Base-by-base conservation (phyloP, 495 filamentous ascomycete species). In the Margaritispora aquatica region DNA sequence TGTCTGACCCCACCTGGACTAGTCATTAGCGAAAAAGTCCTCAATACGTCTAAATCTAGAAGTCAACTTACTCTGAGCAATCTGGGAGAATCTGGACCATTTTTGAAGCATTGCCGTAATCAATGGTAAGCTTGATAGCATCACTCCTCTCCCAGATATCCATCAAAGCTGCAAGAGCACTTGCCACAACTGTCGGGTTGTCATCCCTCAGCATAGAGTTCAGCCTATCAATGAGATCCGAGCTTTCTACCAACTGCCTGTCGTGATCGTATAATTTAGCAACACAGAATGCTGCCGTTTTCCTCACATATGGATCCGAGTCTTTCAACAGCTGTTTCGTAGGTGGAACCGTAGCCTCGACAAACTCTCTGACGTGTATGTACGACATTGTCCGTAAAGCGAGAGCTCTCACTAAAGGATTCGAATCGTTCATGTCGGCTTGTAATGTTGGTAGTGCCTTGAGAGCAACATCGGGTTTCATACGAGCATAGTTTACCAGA, bases 71-170 rank as follows among this genome's bases (percentile, higher is more conserved):
- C 90, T 99, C 94, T 19, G 95, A 97, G 73, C 94, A 97, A 67
- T 97, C 95, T 17, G 95, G 85, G 49, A 99, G 65, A 54, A 99
- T 97, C 59, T 95, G 91, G 15, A 97, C 91, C 75, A 99, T 88
- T 75, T 97, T 99, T 47, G 92, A 96, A 15, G 94, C 94, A 71
- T 95, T 97, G 55, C 83, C 84, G 70, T 97, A 96, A 71, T 99
- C 94, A 64, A 99, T 97, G 1, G 95, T 97, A 51, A 99, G 83
- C 63, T 96, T 97, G 72, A 99, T 99, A 57, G 86, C 88, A 69
- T 97, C 94, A 68, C 91, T 97, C 52, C 93, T 80, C 70, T 97
- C 94, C 94, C 94, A 99, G 55, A 99, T 99, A 73, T 99, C 94
- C 83, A 96, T 92, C 68, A 99, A 71, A 26, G 87, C 83, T 0